Evolutionary conservation across 805 yeast genomes (phyloP).

Genomic region (Clavispora fructus): DNA sequence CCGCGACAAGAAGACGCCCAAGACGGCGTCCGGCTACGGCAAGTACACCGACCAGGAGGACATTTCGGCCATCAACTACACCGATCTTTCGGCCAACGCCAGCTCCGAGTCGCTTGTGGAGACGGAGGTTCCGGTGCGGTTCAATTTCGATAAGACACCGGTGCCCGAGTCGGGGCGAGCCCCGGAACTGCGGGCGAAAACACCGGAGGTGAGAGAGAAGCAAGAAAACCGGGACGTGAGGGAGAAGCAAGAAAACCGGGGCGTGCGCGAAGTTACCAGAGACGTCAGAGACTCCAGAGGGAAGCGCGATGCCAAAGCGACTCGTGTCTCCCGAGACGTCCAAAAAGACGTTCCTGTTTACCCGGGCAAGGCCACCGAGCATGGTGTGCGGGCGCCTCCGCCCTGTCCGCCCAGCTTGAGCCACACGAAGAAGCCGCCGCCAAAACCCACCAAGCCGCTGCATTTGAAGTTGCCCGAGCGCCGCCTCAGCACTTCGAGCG

Average conservation of each 20-base stretch:
- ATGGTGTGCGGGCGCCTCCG: constrained; percentile 21
- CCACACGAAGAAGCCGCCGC: constrained; percentile 42
- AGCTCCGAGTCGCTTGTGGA: constrained; percentile 18
- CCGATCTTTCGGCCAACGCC: constrained; percentile 17
- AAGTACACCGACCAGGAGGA: constrained; percentile 49
- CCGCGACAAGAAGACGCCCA: constrained; percentile 37
- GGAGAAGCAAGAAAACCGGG: no score
- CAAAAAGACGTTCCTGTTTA: no score
- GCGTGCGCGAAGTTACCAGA: neutral
- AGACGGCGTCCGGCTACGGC: constrained; percentile 81
- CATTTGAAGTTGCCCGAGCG: constrained; percentile 40
- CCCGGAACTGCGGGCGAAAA: no score
- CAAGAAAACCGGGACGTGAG: no score
- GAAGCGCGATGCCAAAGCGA: neutral
- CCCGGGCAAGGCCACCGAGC: no score
- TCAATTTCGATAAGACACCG: constrained; percentile 4
- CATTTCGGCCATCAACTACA: constrained; percentile 20
- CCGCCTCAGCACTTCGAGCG: constrained; percentile 33
- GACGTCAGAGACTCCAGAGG: neutral
- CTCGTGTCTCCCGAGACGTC: no score
- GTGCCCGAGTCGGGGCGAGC: no score
- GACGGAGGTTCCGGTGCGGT: neutral
- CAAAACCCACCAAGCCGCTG: constrained; percentile 62
- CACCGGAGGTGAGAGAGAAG: no score
- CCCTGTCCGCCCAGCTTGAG: constrained; percentile 27